Evolutionary conservation across 495 filamentous ascomycete genomes (phyloP), one percentile per base, ranked within the genome.

Genomic region (Cetradonia linearis): DNA sequence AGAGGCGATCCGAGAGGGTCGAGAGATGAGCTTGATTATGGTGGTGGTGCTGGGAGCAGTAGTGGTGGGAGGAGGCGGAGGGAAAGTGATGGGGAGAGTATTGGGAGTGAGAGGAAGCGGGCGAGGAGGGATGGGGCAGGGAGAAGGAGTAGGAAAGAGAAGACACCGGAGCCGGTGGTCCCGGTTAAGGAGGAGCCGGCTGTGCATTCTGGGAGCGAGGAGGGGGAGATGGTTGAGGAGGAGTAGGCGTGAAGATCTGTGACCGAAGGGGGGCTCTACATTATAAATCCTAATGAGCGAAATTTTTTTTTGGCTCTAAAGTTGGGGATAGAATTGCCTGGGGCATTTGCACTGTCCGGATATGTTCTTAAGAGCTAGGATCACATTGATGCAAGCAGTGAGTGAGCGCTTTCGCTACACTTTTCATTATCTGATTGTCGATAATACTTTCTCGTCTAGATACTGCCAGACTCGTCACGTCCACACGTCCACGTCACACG

Each of bases 191-290:
- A 89, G 61, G 86, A 91, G 59, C 77, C 81, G 61, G 80, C 80
- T 2, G 80, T 88, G 25, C 83, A 86, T 67, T 87, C 85, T 42
- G 93, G 94, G 37, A 97, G 93, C 66, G 93, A 98, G 73, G 93
- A 98, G 72, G 93, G 93, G 30, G 93, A 98, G 76, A 96, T 98
- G 66, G 66, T 68, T 65, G 93, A 95, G 69, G 93, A 96, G 74
- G 90, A 94, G 63, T 89, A 78, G 69, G 48, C 18, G 7, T 13
- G 2, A 1, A 38, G 28, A 13, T 28, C 18, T 27, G 37, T 20
- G n/a, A 33, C 25, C 10, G 25, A 25, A 9, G n/a, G 42, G 10
- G n/a, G 8, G 6, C 11, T 20, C 23, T 10, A 9, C n/a, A 23
- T 44, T 20, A 23, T 1, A 44, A 23, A 11, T 44, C 7, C 8